Base-by-base conservation (phyloP, 306 rosid species). In the Trichosanthes cucumerina region DNA sequence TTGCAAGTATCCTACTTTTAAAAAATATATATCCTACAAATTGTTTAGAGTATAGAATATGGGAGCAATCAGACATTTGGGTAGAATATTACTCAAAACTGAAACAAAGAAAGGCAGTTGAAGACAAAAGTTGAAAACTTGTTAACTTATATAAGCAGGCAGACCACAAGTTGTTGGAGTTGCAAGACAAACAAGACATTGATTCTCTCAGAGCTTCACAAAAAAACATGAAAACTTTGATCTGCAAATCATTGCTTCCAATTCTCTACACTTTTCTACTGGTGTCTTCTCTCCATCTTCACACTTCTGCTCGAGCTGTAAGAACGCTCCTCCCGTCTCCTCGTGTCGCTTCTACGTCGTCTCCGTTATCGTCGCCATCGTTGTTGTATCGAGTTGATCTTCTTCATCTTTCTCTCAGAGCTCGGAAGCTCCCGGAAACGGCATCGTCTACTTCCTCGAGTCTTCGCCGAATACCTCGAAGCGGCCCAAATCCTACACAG, bases 401-500 rank as follows among this genome's bases (percentile, higher is more conserved):
- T 73, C 78, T 26, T 49, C 78, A 18, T 73, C 78, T 28, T 21
- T 38, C 76, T 31, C 19, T 0, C 11, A 2, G 5, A 9, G 62
- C 14, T 52, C 9, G 78, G 3, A 74, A 74, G 41, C 78, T 74
- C 44, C 6, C 11, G 6, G 63, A 52, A 74, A 74, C 47, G 6
- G 1, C 47, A 5, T 49, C 78, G n/a, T 31, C 78, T 50, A 50
- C 44, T 88, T 2, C 82, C 84, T 86, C 87, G 13, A 93, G 91
- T 82, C 92, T 93, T 56, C 84, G 89, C 78, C 74, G 77, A 21
- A 91, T 91, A 23, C 97, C 98, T 80, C 91, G 93, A 21, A 91
- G 92, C 85, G 81, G 80, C 78, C 91, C 98, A 18, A 93, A 91
- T 84, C 97, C 98, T 54, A 88, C 93, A 2, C 97, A 89, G 80